phyloP scores from a whole-genome alignment of 2,329 filamentous ascomycete species.

The Diatrype stigma region DNA sequence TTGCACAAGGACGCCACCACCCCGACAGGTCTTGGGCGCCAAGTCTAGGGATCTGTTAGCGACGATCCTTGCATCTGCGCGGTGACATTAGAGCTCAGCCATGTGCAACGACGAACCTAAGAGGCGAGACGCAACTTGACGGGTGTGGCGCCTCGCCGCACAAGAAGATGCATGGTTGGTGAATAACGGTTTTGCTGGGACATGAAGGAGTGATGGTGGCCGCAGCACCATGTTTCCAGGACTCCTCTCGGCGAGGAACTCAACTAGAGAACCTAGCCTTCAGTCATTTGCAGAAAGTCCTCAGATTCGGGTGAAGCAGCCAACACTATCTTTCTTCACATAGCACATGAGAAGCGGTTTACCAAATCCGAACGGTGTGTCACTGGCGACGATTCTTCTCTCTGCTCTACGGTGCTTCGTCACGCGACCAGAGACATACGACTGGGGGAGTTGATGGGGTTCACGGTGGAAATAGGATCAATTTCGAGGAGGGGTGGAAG shows the following conservation, averaged over 20 bases:
- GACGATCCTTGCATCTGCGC: slow-evolving; percentile 19
- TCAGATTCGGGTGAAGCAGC: too few relatives aligned
- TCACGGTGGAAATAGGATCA: too few relatives aligned
- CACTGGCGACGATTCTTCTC: too few relatives aligned
- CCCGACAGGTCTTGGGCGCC: slow-evolving; percentile 13
- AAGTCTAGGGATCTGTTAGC: slow-evolving; percentile 13
- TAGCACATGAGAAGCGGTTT: background rate
- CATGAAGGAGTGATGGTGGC: slow-evolving; percentile 24
- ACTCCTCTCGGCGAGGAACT: slow-evolving; percentile 13
- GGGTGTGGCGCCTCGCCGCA: slow-evolving; percentile 20
- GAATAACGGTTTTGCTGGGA: slow-evolving; percentile 25
- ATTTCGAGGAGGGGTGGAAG: too few relatives aligned
- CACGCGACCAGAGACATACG: too few relatives aligned
- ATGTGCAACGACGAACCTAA: slow-evolving; percentile 24
- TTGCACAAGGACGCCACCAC: slow-evolving; percentile 11
- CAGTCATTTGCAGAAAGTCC: background rate
- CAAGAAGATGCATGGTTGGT: slow-evolving; percentile 23
- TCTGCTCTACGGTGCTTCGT: too few relatives aligned
- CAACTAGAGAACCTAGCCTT: slow-evolving; percentile 3
- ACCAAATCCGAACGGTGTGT: too few relatives aligned
- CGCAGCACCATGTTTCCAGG: slow-evolving; percentile 13
- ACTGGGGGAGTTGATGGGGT: too few relatives aligned
- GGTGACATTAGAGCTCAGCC: slow-evolving; percentile 2
- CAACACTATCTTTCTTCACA: background rate
- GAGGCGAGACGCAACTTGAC: slow-evolving; percentile 20